Evolutionary conservation across 192 early-diverging fungal species (phyloP), one percentile per base, ranked within the genome.

Genomic region (Obelidium mucronatum): DNA sequence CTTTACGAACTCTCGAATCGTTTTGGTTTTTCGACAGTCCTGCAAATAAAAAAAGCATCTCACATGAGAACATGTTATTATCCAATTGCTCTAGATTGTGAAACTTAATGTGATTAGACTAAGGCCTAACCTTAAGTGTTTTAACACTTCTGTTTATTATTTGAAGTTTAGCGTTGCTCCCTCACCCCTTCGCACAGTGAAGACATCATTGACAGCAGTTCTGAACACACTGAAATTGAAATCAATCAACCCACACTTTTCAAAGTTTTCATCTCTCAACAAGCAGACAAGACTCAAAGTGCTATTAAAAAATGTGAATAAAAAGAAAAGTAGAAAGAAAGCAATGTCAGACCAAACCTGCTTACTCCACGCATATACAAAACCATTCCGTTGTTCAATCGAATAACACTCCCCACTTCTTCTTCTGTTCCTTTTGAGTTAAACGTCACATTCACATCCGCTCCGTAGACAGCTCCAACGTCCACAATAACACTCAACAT

Each of bases 401-500:
- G 90, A 87, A 40, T 90, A 84, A 19, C 86, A 84, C 40, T 94
- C 83, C 53, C 74, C 70, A 24, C n/a, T 52, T 30, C 85, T 79
- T 64, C 55, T 81, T 37, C 75, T 68, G 71, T 56, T 52, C 40
- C 37, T 53, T 35, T 30, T 44, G 68, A 24, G 37, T 17, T 8
- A 33, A 6, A 19, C 13, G 24, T 13, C 24, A 24, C 15, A n/a
- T 22, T 13, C 6, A 22, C 62, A 31, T 26, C 26, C 11, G 34
- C 35, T 42, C 88, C 87, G 66, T 96, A 97, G 37, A 98, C 90
- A 24, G 82, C 78, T 4, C 90, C 85, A 33, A 98, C 86, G 69
- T 97, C 94, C 33, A 95, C 90, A 48, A 94, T 89, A 19, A 94
- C 94, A 58, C 96, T 96, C 79, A 99, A 95, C 88, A 96, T 97